A percentile compares a stretch with the other conserved stretches of the same genome.
These are phyloP conservation scores for Metschnikowia borealis DNA, from an alignment of 805 yeast genomes.

Conservation along the genomic window DNA sequence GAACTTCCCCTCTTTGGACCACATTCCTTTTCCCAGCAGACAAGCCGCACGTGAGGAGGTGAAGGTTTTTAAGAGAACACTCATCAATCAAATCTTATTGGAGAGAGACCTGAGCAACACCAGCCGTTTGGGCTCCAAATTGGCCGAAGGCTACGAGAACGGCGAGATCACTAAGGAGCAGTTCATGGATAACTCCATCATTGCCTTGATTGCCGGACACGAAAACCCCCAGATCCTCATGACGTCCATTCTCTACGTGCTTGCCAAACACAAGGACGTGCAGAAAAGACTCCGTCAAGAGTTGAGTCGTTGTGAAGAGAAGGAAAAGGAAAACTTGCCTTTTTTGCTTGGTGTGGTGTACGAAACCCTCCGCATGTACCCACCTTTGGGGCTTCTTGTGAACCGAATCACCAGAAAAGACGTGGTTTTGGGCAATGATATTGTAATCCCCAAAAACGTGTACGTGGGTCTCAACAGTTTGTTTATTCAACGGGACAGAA, in stretches of 20 bases:
- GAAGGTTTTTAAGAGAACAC: conserved; percentile 23
- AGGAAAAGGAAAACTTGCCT: conserved; percentile 14
- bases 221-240: conserved; percentile 56
- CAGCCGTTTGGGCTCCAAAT: conserved; percentile 17
- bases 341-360: conserved; percentile 34
- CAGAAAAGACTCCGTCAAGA: conserved; percentile 31
- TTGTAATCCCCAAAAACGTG: conserved; percentile 45
- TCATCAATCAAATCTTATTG: conserved; percentile 17
- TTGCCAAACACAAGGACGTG: conserved; percentile 39
- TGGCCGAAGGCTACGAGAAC: conserved; percentile 36
- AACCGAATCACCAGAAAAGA: conserved; percentile 43
- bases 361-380: conserved; percentile 48
- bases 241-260: conserved; percentile 42
- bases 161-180: conserved; percentile 43
- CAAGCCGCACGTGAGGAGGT: conserved; percentile 35
- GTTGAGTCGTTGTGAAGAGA: not conserved
- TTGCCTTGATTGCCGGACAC: conserved; percentile 58
- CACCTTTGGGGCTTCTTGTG: conserved; percentile 55
- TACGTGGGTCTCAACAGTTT: conserved; percentile 56
- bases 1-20: conserved; percentile 54
- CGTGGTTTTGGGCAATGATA: conserved; percentile 37
- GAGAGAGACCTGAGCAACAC: conserved; percentile 36
- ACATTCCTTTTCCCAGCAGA: conserved; percentile 46
- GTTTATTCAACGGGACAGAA: conserved; percentile 45
- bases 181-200: conserved; percentile 50